Evolutionary conservation across 1,284 basidiomycete species (phyloP).

Genomic region (Leccinum fallax): DNA sequence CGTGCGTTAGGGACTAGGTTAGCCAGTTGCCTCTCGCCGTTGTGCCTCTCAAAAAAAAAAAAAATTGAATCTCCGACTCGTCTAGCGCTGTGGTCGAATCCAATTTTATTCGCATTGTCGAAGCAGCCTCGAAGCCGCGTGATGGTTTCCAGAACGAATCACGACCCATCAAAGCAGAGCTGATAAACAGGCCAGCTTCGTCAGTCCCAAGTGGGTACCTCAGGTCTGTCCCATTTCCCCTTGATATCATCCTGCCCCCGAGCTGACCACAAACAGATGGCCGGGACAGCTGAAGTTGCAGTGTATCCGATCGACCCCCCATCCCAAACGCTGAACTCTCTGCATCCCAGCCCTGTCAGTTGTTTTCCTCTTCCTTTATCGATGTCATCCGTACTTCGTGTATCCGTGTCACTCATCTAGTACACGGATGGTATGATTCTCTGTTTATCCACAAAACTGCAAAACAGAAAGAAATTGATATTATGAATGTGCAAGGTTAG

Average conservation of each 20-base stretch:
- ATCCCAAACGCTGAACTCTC: constrained; percentile 68
- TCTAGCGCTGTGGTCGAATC: too few relatives aligned
- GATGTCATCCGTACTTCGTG: neutral
- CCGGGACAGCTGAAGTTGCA: constrained; percentile 72
- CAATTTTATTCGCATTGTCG: too few relatives aligned
- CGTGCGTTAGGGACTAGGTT: too few relatives aligned
- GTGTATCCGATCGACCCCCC: constrained; percentile 54
- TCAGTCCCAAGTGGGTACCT: constrained; percentile 92
- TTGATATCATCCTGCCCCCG: neutral
- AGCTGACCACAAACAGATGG: constrained; percentile 61
- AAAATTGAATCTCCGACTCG: too few relatives aligned
- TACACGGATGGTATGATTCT: neutral
- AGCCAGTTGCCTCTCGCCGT: too few relatives aligned
- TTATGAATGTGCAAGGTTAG: neutral
- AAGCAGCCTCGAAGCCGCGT: too few relatives aligned
- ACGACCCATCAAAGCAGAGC: constrained; percentile 15
- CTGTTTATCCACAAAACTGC: neutral
- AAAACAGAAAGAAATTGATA: neutral
- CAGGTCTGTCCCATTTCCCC: constrained; percentile 57
- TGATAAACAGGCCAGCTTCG: constrained; percentile 86
- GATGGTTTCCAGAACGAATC: too few relatives aligned
- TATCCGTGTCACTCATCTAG: neutral
- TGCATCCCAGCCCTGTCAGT: constrained; percentile 26
- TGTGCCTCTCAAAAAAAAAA: too few relatives aligned
- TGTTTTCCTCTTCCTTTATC: neutral